Evolutionary conservation across 2,329 filamentous ascomycete species (phyloP).

Genomic region (Talaromyces pinophilus): DNA sequence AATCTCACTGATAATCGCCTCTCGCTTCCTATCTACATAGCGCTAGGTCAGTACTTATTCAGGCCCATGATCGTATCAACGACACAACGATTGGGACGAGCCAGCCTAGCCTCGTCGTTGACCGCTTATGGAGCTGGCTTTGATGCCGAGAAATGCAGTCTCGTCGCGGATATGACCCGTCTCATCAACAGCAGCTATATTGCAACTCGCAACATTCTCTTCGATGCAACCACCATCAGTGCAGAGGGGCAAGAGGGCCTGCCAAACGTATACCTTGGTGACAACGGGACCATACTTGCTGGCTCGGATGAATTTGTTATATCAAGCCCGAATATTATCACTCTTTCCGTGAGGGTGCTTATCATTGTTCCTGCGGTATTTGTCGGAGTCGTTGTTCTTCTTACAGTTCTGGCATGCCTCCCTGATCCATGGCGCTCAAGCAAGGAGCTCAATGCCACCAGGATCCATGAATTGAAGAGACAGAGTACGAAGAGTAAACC

Average conservation of each 20-base stretch:
- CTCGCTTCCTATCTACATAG: background rate
- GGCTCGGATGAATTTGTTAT: constrained; percentile 14
- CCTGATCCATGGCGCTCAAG: constrained; percentile 14
- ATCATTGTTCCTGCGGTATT: constrained; percentile 14
- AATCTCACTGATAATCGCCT: constrained; percentile 1
- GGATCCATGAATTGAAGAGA: background rate
- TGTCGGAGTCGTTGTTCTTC: background rate
- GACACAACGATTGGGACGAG: background rate
- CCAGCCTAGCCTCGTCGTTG: constrained; percentile 7
- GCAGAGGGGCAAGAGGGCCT: background rate
- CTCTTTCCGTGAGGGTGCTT: constrained; percentile 9
- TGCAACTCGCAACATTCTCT: constrained; percentile 16
- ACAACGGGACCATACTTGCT: background rate
- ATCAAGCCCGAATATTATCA: constrained; percentile 10
- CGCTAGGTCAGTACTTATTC: background rate
- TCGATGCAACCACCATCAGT: constrained; percentile 11
- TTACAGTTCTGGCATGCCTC: background rate
- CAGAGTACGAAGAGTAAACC: background rate
- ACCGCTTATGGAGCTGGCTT: background rate
- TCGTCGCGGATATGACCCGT: constrained; percentile 2
- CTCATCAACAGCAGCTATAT: constrained; percentile 12
- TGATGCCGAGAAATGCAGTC: background rate
- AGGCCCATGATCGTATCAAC: background rate
- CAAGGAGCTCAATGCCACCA: constrained; percentile 10
- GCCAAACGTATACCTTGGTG: background rate